Percentiles rank a stretch among this genome's conserved stretches.
Evolutionary conservation across 352 stramenopile species (phyloP).

Genomic region (Blastocystis sp.): DNA sequence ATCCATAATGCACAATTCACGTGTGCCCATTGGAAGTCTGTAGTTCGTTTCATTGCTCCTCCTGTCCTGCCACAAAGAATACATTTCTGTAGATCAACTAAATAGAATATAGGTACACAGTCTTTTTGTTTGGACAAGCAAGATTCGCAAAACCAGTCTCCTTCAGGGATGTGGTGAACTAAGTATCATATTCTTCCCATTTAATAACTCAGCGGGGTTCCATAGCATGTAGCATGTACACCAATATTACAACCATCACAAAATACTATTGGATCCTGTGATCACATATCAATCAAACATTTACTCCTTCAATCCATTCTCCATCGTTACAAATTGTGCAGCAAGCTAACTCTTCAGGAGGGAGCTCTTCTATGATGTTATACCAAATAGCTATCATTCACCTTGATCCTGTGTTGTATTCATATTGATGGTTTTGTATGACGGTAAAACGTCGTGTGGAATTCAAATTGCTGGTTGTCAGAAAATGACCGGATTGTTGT

Average conservation of each 20-base stretch:
- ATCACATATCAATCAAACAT: neutral
- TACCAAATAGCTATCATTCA: neutral
- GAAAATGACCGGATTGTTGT: too few species aligned
- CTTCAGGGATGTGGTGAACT: constrained; percentile 55
- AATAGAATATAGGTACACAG: constrained; percentile 17
- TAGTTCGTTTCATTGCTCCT: constrained; percentile 63
- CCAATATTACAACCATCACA: constrained; percentile 68
- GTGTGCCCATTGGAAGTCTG: constrained; percentile 64
- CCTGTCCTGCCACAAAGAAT: constrained; percentile 58
- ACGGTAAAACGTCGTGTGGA: too few species aligned
- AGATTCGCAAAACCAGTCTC: constrained; percentile 59
- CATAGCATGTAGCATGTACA: constrained; percentile 58
- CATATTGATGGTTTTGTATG: too few species aligned
- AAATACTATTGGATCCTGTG: constrained; percentile 67
- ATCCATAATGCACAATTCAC: constrained; percentile 66
- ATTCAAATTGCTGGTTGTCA: too few species aligned
- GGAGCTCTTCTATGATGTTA: constrained; percentile 5
- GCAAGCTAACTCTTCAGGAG: constrained; percentile 57
- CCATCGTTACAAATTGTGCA: constrained; percentile 62
- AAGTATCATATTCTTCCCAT: neutral
- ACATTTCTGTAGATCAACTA: neutral
- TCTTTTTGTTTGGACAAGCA: constrained; percentile 19
- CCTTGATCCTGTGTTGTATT: too few species aligned
- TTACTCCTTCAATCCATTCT: constrained; percentile 65
- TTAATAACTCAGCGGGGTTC: constrained; percentile 34